Evolutionary conservation across 805 yeast species (phyloP).

Genomic region (Lipomyces kockii): DNA sequence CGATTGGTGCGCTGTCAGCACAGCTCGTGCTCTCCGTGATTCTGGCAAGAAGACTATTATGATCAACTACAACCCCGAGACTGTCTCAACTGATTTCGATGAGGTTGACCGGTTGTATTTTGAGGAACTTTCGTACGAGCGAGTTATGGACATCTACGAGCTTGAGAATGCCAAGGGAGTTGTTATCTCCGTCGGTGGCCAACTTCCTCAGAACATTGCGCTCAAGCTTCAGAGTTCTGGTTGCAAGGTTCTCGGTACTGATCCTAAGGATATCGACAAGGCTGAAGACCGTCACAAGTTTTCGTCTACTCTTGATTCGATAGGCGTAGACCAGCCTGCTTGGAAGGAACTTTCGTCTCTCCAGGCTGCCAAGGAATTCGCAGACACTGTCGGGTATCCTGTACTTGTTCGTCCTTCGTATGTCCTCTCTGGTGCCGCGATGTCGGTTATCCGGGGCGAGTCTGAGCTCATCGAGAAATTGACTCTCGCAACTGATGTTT

Average conservation of each 20-base stretch:
- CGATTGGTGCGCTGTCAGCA: constrained; percentile 99
- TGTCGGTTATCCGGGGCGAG: constrained; percentile 86
- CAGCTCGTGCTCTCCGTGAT: constrained; percentile 91
- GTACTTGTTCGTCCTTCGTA: constrained; percentile 97
- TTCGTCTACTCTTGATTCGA: constrained; percentile 89
- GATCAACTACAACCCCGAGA: constrained; percentile 98
- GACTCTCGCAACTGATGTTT: constrained; percentile 86
- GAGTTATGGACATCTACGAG: constrained; percentile 97
- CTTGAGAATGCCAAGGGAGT: constrained; percentile 88
- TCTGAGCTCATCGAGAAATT: constrained; percentile 81
- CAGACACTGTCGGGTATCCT: constrained; percentile 87
- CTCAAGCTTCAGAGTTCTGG: constrained; percentile 76
- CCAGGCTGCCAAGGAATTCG: constrained; percentile 83
- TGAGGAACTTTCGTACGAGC: constrained; percentile 92
- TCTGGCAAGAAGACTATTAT: constrained; percentile 88
- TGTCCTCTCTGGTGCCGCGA: constrained; percentile 97
- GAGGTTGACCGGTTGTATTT: constrained; percentile 97
- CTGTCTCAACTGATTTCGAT: constrained; percentile 97
- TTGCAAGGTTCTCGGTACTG: constrained; percentile 89
- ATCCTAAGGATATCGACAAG: constrained; percentile 91
- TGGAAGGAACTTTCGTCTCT: constrained; percentile 95
- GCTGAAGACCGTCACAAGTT: constrained; percentile 99
- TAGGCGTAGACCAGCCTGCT: constrained; percentile 93
- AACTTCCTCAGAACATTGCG: constrained; percentile 96
- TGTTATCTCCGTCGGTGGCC: constrained; percentile 97